Conservation (phyloP, 345 rosid species). For the Triadica sebifera region DNA sequence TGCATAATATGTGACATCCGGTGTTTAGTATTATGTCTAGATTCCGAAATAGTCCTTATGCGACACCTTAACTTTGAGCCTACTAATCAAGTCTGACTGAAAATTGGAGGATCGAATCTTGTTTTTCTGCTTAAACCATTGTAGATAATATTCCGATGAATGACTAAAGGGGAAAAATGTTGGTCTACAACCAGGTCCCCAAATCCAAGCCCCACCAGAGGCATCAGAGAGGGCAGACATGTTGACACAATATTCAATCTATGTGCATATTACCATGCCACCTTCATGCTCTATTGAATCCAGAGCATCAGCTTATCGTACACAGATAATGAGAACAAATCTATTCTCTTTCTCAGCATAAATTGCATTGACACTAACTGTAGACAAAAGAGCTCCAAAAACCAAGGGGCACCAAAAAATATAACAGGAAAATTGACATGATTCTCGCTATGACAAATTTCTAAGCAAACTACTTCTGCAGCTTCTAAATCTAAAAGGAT, state of each 20-base stretch:
- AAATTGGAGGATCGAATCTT: background rate
- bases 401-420: too few relatives aligned
- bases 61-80: background rate
- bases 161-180: background rate
- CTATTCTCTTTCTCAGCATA: too few relatives aligned
- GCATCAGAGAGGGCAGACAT: too few relatives aligned
- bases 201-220: too few relatives aligned
- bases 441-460: too few relatives aligned
- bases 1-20: background rate
- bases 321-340: background rate
- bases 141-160: background rate
- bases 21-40: background rate
- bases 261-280: background rate
- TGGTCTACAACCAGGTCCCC: background rate
- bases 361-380: too few relatives aligned
- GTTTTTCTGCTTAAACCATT: background rate
- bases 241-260: background rate
- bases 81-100: background rate
- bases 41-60: background rate
- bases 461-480: too few relatives aligned
- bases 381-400: too few relatives aligned
- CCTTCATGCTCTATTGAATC: background rate
- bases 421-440: too few relatives aligned
- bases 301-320: slow-evolving; percentile 1
- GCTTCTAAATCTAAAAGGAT: too few relatives aligned